Evolutionary conservation across 768 basidiomycete genomes (phyloP).

Genomic region (Suillus discolor): DNA sequence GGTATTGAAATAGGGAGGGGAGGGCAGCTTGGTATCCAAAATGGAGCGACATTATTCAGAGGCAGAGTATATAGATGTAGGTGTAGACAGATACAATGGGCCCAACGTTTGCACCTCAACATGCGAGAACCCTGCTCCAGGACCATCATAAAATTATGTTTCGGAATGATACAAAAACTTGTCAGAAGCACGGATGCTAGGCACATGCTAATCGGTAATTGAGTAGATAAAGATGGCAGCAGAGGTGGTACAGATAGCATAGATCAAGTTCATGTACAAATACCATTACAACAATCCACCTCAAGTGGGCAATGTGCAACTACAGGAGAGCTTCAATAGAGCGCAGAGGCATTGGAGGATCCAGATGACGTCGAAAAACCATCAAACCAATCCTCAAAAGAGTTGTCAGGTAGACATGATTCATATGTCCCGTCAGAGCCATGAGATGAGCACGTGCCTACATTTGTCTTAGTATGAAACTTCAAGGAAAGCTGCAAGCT

Average conservation of each 20-base stretch:
- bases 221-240: not conserved
- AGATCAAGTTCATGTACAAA: not conserved
- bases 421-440: not conserved
- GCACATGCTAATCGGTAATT: not conserved
- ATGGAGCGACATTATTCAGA: too few relatives aligned
- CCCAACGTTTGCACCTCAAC: too few relatives aligned
- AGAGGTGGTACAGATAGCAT: not conserved
- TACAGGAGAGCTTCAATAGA: not conserved
- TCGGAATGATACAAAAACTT: not conserved
- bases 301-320: not conserved
- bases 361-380: not conserved
- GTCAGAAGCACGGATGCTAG: not conserved
- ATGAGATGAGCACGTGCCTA: not conserved
- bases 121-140: not conserved
- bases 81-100: not conserved
- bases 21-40: too few relatives aligned
- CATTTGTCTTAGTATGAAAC: not conserved
- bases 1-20: too few relatives aligned
- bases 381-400: not conserved
- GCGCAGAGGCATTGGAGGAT: not conserved
- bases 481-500: not conserved
- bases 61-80: too few relatives aligned
- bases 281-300: not conserved
- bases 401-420: not conserved
- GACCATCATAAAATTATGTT: not conserved